A percentile compares a stretch with the other conserved stretches of the same genome.
These are phyloP conservation scores for Cucumis melo DNA, from an alignment of 306 rosid genomes.

Conservation along the genomic window DNA sequence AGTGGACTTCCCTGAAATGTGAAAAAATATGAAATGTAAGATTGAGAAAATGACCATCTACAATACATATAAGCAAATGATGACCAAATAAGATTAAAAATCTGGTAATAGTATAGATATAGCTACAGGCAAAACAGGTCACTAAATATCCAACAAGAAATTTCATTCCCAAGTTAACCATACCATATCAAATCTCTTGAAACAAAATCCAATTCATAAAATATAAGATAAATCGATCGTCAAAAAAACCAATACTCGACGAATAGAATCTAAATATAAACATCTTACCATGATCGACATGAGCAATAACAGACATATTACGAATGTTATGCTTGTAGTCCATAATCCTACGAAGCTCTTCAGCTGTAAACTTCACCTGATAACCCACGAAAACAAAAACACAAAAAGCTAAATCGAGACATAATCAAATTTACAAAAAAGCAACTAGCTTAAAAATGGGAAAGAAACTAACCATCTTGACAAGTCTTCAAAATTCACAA, in stretches of 20 bases:
- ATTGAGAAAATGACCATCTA: not conserved
- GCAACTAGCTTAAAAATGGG: not conserved
- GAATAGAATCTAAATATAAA: no score
- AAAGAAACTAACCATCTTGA: not conserved
- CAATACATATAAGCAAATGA: not conserved
- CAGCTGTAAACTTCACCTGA: constrained; percentile 97
- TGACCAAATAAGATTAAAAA: not conserved
- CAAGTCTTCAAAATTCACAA: not conserved
- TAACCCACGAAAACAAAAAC: not conserved
- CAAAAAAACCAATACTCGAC: no score
- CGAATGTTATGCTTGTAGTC: constrained; percentile 77
- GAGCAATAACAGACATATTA: constrained; percentile 94
- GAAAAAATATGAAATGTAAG: not conserved
- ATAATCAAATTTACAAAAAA: not conserved
- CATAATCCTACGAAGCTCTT: constrained; percentile 80
- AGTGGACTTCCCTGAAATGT: constrained; percentile 47
- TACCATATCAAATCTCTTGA: not conserved
- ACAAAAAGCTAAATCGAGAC: not conserved
- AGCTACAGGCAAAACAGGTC: not conserved
- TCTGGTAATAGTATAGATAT: not conserved
- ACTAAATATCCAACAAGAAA: not conserved
- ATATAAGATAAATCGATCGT: not conserved
- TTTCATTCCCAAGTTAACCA: not conserved
- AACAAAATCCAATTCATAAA: not conserved
- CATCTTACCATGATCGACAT: constrained; percentile 66